Evolutionary conservation across 1,284 basidiomycete genomes (phyloP).

Genomic region (Stereum hirsutum): DNA sequence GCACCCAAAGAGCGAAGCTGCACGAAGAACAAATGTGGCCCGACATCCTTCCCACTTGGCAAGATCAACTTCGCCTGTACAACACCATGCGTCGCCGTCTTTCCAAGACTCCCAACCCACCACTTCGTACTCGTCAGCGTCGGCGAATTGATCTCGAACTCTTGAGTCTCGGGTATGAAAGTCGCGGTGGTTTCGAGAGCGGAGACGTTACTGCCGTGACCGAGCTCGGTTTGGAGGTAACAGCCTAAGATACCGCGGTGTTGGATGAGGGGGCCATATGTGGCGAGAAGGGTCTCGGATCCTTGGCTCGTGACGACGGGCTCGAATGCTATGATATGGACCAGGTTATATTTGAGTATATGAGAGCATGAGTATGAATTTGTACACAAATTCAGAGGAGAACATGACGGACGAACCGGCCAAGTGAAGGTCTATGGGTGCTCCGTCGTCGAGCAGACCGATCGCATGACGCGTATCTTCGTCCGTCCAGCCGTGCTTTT

Average conservation of each 20-base stretch:
- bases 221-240: conserved; percentile 70
- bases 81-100: conserved; percentile 70
- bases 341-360: conserved; percentile 3
- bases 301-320: conserved; percentile 59
- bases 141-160: conserved; percentile 74
- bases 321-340: conserved; percentile 41
- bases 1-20: conserved; percentile 54
- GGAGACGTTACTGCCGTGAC: conserved; percentile 68
- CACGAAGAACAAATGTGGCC: conserved; percentile 74
- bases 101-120: conserved; percentile 74
- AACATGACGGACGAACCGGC: too few relatives aligned
- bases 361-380: neutral
- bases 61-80: conserved; percentile 73
- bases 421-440: conserved; percentile 49
- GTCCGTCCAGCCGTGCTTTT: conserved; percentile 41
- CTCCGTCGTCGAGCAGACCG: conserved; percentile 37
- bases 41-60: conserved; percentile 51
- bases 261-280: conserved; percentile 39
- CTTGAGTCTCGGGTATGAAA: conserved; percentile 54
- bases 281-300: conserved; percentile 35
- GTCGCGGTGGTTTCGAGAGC: conserved; percentile 74
- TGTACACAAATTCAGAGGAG: conserved; percentile 36
- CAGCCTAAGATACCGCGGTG: conserved; percentile 59
- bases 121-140: conserved; percentile 74
- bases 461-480: conserved; percentile 36